Evolutionary conservation across 352 stramenopile genomes (phyloP), one percentile per base, ranked within the genome.

Genomic region (Elongisporangium senticosum): DNA sequence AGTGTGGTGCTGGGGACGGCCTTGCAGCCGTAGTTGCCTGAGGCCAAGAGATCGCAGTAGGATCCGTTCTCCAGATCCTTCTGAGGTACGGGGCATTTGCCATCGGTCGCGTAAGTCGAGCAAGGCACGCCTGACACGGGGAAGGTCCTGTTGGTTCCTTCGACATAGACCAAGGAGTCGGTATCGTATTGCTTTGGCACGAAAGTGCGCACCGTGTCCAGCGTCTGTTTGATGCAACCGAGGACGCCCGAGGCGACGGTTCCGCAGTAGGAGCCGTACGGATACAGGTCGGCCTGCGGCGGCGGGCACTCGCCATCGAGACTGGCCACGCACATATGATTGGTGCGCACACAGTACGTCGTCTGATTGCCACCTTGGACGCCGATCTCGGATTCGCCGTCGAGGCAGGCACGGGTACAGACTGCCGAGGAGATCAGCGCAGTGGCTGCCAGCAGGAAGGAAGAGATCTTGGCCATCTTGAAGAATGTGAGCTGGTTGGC

Each of bases 21-120:
- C 22, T 63, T 62, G 49, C 70, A 77, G 50, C 67, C 70, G 51
- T 62, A 75, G 11, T 72, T 66, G 21, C 66, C 66, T 7, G 66
- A 70, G 58, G 66, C 58, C 19, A 77, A 51, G 15, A 58, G 17
- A 22, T 33, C 56, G 63, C 69, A 77, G 15, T 61, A 62, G 14
- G 69, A 59, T 3, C 66, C 69, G 1, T 26, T 48, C 19, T 62
- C 56, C 7, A 71, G 56, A 0, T 43, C 53, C 21, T 65, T 43
- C 43, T 64, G 57, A 14, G 37, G 39, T 0, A 50, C 22, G 1
- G 65, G 65, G 17, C 65, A 72, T 13, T 59, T 20, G 1, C 65
- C 65, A 13, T 51, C 23, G 11, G 28, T 51, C 14, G 33, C 33
- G 33, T 43, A 15, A 10, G 1, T 43, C 10, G 33, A 43, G 33